Evolutionary conservation across 176 grass and related monocot genomes (phyloP).

Genomic region (Areca catechu): DNA sequence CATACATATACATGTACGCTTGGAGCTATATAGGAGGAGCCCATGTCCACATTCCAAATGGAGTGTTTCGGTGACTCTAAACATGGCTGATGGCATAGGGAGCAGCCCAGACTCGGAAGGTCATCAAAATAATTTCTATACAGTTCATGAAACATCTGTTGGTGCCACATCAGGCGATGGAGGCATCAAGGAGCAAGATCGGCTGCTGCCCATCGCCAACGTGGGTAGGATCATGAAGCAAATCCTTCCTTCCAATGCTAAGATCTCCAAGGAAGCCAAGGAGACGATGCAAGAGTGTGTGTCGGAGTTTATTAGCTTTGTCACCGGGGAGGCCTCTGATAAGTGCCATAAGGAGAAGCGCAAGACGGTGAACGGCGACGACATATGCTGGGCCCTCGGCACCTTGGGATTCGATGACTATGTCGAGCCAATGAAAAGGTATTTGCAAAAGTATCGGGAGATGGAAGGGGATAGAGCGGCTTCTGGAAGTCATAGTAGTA

Average conservation of each 20-base stretch:
- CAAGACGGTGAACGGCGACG: conserved; percentile 13
- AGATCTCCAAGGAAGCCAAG: no score
- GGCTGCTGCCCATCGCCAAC: conserved; percentile 14
- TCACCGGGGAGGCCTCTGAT: neutral
- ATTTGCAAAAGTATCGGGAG: conserved; percentile 9
- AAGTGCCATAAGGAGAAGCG: conserved; percentile 15
- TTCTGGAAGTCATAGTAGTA: neutral
- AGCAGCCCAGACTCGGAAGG: neutral
- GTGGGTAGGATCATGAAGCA: conserved; percentile 18
- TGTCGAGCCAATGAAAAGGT: conserved; percentile 5
- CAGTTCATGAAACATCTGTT: neutral
- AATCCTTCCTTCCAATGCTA: neutral
- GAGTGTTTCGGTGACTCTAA: no score
- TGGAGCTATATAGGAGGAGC: neutral
- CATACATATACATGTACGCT: neutral
- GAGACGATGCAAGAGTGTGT: no score
- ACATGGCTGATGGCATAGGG: neutral
- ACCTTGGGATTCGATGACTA: conserved; percentile 9
- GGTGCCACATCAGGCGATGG: neutral
- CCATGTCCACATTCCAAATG: neutral
- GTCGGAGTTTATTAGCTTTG: no score
- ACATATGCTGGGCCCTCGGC: conserved; percentile 15
- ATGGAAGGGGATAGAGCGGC: conserved; percentile 3
- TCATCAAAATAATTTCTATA: neutral
- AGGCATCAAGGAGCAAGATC: conserved; percentile 9